Conservation (phyloP, 805 yeast genomes). For the Martiniozyma abietophila region DNA sequence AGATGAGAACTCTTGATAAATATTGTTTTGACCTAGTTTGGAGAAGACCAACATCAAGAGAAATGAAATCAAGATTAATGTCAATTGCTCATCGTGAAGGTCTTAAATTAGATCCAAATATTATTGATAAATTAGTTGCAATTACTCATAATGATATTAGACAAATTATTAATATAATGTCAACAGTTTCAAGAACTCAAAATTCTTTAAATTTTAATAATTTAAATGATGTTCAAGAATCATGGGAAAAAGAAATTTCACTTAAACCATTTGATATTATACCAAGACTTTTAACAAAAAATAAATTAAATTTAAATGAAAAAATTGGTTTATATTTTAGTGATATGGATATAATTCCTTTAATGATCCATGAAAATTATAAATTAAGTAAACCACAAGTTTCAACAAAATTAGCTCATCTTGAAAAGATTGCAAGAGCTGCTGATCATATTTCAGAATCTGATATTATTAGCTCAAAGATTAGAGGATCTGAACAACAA, state of each 20-base stretch:
- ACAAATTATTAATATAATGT: conserved; percentile 82
- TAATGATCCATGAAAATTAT: conserved; percentile 95
- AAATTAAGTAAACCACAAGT: conserved; percentile 50
- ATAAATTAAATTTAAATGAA: conserved; percentile 59
- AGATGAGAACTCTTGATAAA: conserved; percentile 92
- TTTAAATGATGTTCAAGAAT: conserved; percentile 48
- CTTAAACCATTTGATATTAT: conserved; percentile 89
- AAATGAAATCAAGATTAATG: conserved; percentile 76
- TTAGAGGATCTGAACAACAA: conserved; percentile 85
- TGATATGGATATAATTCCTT: conserved; percentile 89
- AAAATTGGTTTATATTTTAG: conserved; percentile 85
- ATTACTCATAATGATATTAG: conserved; percentile 88
- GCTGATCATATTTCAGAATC: conserved; percentile 82
- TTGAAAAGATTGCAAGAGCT: conserved; percentile 63
- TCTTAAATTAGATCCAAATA: conserved; percentile 66
- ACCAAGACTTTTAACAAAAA: conserved; percentile 53
- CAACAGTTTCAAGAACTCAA: conserved; percentile 73
- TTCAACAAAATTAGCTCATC: conserved; percentile 38
- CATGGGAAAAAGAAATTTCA: conserved; percentile 87
- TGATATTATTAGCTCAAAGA: conserved; percentile 71
- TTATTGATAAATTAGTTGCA: conserved; percentile 75
- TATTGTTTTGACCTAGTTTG: conserved; percentile 73
- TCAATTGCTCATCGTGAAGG: conserved; percentile 84
- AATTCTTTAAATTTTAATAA: conserved; percentile 54
- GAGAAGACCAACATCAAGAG: conserved; percentile 78